These are phyloP conservation scores for Penicillium taxi DNA, from an alignment of 495 filamentous ascomycete genomes.

Conservation along the genomic window DNA sequence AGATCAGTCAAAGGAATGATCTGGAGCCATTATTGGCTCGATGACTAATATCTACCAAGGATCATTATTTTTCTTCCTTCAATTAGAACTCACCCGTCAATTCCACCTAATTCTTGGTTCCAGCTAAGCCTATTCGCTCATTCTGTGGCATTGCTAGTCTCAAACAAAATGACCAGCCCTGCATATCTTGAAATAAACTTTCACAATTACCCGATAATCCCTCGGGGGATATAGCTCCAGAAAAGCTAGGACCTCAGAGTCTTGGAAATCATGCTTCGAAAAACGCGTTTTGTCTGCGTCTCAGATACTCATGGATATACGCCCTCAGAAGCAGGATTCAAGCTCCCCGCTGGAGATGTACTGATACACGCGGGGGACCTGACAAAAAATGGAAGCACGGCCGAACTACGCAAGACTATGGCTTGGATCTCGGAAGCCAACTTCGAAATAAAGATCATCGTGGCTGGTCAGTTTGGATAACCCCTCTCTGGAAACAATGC, in stretches of 20 bases:
- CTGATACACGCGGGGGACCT: slow-evolving; percentile 56
- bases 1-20: too few relatives aligned
- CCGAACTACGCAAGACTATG: slow-evolving; percentile 46
- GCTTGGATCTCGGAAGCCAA: slow-evolving; percentile 50
- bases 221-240: too few relatives aligned
- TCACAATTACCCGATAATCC: not conserved
- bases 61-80: not conserved
- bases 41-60: slow-evolving; percentile 30
- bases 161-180: not conserved
- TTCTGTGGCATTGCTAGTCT: not conserved
- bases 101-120: slow-evolving; percentile 5
- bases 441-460: slow-evolving; percentile 50
- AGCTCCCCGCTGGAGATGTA: slow-evolving; percentile 50
- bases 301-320: slow-evolving; percentile 55
- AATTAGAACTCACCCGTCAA: not conserved
- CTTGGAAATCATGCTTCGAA: slow-evolving; percentile 29
- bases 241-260: not conserved
- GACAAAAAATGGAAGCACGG: slow-evolving; percentile 48
- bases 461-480: slow-evolving; percentile 51
- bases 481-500: too few relatives aligned
- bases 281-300: slow-evolving; percentile 51
- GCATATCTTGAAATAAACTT: slow-evolving; percentile 3
- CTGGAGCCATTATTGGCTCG: too few relatives aligned
- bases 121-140: slow-evolving; percentile 5
- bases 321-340: slow-evolving; percentile 43